Conservation (phyloP, 352 stramenopile species). For the Phytophthora capsici region DNA sequence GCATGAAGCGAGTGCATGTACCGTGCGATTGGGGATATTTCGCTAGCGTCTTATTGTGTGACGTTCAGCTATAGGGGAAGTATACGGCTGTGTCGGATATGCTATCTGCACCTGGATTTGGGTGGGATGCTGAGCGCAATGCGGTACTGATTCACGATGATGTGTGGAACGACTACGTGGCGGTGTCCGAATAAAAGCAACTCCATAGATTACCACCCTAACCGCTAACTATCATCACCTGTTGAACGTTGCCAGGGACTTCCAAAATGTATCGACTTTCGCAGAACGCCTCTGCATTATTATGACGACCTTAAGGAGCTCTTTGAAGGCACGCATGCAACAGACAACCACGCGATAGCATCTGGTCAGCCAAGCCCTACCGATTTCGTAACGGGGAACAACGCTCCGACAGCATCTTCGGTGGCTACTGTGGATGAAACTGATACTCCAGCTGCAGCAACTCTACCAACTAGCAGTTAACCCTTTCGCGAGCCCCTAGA, state of each 20-base stretch:
- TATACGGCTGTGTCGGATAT: not conserved
- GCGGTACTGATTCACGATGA: constrained; percentile 3
- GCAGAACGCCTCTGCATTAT: not conserved
- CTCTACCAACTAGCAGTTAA: too few relatives aligned
- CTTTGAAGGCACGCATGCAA: constrained; percentile 3
- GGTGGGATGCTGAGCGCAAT: not conserved
- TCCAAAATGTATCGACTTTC: not conserved
- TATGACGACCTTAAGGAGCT: constrained; percentile 1
- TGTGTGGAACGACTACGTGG: constrained; percentile 6
- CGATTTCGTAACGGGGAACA: not conserved
- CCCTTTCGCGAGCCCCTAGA: not conserved
- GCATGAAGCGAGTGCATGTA: not conserved
- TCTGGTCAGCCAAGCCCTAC: not conserved
- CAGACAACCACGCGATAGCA: not conserved
- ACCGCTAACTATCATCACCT: not conserved
- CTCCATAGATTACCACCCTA: too few relatives aligned
- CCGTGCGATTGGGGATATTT: not conserved
- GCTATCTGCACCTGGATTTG: constrained; percentile 2
- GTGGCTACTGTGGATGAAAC: too few relatives aligned
- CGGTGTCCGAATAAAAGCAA: not conserved
- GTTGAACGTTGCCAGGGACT: not conserved
- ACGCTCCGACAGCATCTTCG: not conserved
- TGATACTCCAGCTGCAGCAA: too few relatives aligned
- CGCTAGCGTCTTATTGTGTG: not conserved
- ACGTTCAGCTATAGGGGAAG: not conserved